Evolutionary conservation across 345 rosid genomes (phyloP), one percentile per base, ranked within the genome.

Genomic region (Eucalyptus virginea): DNA sequence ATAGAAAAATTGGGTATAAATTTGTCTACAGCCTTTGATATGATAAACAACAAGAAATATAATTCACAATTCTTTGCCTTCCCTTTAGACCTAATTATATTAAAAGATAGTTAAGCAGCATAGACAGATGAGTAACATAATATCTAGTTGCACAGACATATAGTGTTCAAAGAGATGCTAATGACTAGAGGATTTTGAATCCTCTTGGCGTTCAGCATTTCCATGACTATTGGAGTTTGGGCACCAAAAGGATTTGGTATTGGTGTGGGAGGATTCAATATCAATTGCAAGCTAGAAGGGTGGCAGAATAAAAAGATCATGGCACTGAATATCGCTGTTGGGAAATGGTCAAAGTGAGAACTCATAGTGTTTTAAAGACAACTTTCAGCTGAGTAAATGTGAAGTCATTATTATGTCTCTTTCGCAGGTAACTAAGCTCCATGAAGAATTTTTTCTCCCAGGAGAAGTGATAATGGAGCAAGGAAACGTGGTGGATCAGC

Each of bases 371-470:
- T 77, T 19, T 21, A 21, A 37, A 37, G 83, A 37, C 13, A 21
- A 77, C 16, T 77, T 77, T 72, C 44, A 72, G 81, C 26, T 37
- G 45, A 34, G 26, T 72, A 37, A 37, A 77, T 77, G 83, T 77
- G 7, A 45, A 49, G 48, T 86, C 45, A 9, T 19, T 81, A 44
- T 45, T 89, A 88, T 86, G 72, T 89, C 45, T 87, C 48, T 52
- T 54, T 92, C 87, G 69, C 93, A 96, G 98, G 98, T 93, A 47
- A 94, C 91, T 87, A 95, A 93, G 91, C 95, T 98, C 69, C 99
- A 98, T 91, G 99, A 98, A 94, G 99, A 98, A 89, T 97, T 97
- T 91, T 97, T 95, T 92, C 98, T 98, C 87, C 99, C 99, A 2
- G 99, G 99, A 91, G 99, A 98, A 95, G 96, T 97, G 83, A 94